Conservation (phyloP, 768 basidiomycete species). For the Butyriboletus loyo region DNA sequence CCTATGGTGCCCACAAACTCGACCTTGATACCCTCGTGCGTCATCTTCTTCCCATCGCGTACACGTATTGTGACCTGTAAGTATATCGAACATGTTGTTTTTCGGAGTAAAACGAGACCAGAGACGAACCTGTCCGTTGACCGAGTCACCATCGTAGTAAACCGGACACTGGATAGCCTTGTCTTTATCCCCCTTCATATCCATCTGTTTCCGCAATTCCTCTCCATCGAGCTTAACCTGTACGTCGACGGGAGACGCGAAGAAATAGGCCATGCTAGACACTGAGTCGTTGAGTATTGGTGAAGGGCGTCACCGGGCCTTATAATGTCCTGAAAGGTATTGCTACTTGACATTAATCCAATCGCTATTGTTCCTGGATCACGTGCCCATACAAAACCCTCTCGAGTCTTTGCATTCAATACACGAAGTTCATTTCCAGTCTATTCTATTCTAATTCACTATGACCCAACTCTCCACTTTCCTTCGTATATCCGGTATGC, state of each 20-base stretch:
- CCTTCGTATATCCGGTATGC: background rate
- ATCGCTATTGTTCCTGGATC: background rate
- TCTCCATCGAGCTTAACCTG: slow-evolving; percentile 88
- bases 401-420: background rate
- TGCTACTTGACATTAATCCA: too few species aligned
- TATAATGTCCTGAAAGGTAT: background rate
- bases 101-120: background rate
- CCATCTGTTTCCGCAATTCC: slow-evolving; percentile 83
- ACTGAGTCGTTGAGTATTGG: background rate
- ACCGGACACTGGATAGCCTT: slow-evolving; percentile 82
- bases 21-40: slow-evolving; percentile 96
- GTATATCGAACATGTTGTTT: background rate
- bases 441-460: background rate
- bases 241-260: slow-evolving; percentile 85
- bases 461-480: background rate
- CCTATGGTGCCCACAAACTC: slow-evolving; percentile 97
- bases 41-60: slow-evolving; percentile 90
- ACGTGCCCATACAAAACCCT: background rate
- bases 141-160: slow-evolving; percentile 94
- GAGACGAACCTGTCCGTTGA: slow-evolving; percentile 72
- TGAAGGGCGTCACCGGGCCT: background rate
- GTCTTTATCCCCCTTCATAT: slow-evolving; percentile 88
- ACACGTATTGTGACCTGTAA: slow-evolving; percentile 79
- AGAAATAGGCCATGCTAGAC: slow-evolving; percentile 74
- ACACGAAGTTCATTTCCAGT: background rate